These are phyloP conservation scores for Ogataea corticis DNA, from an alignment of 805 yeast species.

Conservation along the genomic window DNA sequence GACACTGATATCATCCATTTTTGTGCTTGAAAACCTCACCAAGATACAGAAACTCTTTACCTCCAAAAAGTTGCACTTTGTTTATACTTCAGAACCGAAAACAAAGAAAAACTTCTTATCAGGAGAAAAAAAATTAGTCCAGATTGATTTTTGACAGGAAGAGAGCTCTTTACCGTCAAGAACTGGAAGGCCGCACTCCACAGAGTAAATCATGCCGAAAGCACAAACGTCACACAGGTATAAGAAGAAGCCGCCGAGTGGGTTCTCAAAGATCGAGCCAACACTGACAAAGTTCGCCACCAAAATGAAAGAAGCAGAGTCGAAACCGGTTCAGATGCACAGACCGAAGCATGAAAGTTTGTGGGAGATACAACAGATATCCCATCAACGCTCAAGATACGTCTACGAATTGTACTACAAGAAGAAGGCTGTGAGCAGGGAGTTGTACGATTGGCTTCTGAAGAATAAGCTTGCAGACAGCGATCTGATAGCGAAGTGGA, in stretches of 20 bases:
- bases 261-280: slow-evolving; percentile 66
- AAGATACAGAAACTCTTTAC: too few species aligned
- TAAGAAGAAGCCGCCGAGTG: slow-evolving; percentile 62
- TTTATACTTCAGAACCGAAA: too few species aligned
- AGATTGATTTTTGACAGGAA: too few species aligned
- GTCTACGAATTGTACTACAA: slow-evolving; percentile 73
- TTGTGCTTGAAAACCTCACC: too few species aligned
- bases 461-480: slow-evolving; percentile 67
- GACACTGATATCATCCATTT: slow-evolving; percentile 29
- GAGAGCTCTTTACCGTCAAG: too few species aligned
- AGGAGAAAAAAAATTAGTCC: not conserved
- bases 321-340: slow-evolving; percentile 39
- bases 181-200: too few species aligned
- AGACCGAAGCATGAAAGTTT: slow-evolving; percentile 56
- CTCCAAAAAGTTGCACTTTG: not conserved
- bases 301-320: slow-evolving; percentile 56
- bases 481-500: slow-evolving; percentile 70
- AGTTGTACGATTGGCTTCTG: slow-evolving; percentile 72
- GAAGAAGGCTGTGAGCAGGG: slow-evolving; percentile 63
- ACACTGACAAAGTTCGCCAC: slow-evolving; percentile 60
- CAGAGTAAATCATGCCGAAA: slow-evolving; percentile 9
- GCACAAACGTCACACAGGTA: slow-evolving; percentile 6
- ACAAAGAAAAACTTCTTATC: slow-evolving; percentile 1
- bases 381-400: slow-evolving; percentile 75
- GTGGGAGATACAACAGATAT: slow-evolving; percentile 71